Evolutionary conservation across 441 rosid genomes (phyloP), one percentile per base, ranked within the genome.

Genomic region (Viola pubescens): DNA sequence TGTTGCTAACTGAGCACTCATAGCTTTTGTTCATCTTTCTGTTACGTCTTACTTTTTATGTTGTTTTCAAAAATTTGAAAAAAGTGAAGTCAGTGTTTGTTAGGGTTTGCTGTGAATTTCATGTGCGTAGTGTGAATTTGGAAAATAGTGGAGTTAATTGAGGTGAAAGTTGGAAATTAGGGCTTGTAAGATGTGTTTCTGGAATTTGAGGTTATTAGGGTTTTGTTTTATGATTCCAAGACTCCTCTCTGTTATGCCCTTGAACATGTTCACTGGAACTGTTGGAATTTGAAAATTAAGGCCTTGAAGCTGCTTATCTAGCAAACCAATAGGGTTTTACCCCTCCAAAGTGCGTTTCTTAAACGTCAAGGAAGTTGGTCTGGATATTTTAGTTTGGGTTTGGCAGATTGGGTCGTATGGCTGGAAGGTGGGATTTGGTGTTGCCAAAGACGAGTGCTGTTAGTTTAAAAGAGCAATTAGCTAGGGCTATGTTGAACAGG

Each of bases 391-490:
- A 37, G 5, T 40, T 56, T 45, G 40, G 16, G 48, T 52, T 43
- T 14, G 37, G 52, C 38, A 38, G 9, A 50, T 37, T 43, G 40
- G 58, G 58, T 6, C 19, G 6, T 39, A 90, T 84, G 96, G 73
- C 75, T 2, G 90, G 77, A 73, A 78, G 64, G 69, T 77, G 75
- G 75, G 88, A 75, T 34, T 43, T 85, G 56, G 91, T 76, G 62
- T 71, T 83, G 39, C 87, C 72, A 3, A 82, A 67, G 72, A 58
- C 77, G 4, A 70, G 65, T 52, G 76, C 67, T 19, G 42, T 65
- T 63, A 85, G 79, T 65, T 70, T 86, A 62, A 88, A 70, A 67
- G 94, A 88, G 60, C 91, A 82, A 61, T 58, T 80, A 5, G 89
- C 88, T 4, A 81, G 83, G 73, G 79, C 79, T 26, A 85, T 86